phyloP scores from a whole-genome alignment of 1,139 yeast genomes.

The Trichomonascaceae sp. region DNA sequence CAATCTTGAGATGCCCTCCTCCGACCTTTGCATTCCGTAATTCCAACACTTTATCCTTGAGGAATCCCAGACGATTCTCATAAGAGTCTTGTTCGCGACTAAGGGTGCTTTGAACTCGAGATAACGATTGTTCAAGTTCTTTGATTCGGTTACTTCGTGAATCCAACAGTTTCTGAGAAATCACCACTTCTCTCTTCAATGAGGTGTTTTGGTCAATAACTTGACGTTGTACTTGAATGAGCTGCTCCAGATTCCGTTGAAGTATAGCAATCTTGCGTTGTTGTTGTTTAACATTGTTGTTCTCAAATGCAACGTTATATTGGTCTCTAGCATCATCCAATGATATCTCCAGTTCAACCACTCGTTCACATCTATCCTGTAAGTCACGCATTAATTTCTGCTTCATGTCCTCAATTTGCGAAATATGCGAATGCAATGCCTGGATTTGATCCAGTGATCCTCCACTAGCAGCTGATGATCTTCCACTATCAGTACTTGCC shows the following conservation, averaged over 20 bases:
- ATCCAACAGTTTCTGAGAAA: slow-evolving; percentile 54
- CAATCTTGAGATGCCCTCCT: slow-evolving; percentile 37
- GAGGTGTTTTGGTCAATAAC: slow-evolving; percentile 43
- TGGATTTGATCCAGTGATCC: slow-evolving; percentile 20
- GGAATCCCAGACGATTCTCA: slow-evolving; percentile 43
- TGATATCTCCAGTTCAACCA: slow-evolving; percentile 40
- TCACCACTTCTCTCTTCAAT: slow-evolving; percentile 42
- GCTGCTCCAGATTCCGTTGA: slow-evolving; percentile 43
- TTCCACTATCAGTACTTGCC: neutral
- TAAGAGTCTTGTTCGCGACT: slow-evolving; percentile 48
- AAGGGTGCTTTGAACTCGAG: slow-evolving; percentile 47
- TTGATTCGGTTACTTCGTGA: slow-evolving; percentile 55
- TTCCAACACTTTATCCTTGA: slow-evolving; percentile 39
- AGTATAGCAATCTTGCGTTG: slow-evolving; percentile 36
- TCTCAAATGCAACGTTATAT: slow-evolving; percentile 29
- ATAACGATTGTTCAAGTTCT: slow-evolving; percentile 47
- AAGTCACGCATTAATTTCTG: slow-evolving; percentile 38
- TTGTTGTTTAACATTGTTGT: slow-evolving; percentile 30
- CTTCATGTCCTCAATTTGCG: slow-evolving; percentile 31
- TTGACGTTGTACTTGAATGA: slow-evolving; percentile 38
- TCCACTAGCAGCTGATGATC: slow-evolving; percentile 1
- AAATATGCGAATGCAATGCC: slow-evolving; percentile 23
- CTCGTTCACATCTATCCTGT: slow-evolving; percentile 38
- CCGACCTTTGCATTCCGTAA: slow-evolving; percentile 11
- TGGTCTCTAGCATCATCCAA: slow-evolving; percentile 37